Base-by-base conservation (phyloP, 1,284 basidiomycete species). In the Kalmanozyma brasiliensis region DNA sequence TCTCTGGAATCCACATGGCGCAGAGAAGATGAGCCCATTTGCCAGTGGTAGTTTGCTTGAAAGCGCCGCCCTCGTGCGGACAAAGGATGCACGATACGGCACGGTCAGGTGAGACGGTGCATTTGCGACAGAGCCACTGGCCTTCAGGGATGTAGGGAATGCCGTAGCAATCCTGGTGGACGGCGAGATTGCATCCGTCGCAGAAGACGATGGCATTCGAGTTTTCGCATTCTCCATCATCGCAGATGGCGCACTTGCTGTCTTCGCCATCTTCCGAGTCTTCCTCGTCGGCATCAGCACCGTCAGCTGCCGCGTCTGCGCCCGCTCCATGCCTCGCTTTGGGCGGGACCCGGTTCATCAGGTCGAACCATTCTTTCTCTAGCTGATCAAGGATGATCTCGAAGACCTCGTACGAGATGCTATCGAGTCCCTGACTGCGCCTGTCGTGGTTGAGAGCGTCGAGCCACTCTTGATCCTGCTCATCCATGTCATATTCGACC, bases 401-500 rank as follows among this genome's bases (percentile, higher is more conserved):
- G 61, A 99, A 98, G 1, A 88, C 84, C 82, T 98, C 95, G 80
- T 90, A 92, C 9, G 75, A 67, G 22, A 81, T 62, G 24, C 42
- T 46, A 70, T 90, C 90, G 29, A 89, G 81, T 59, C 92, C 89
- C 29, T 91, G 89, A 72, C 89, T 90, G 83, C 87, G 90, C 24
- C 96, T 86, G 58, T 97, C 93, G 8, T 83, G 77, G 77, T 99
- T 99, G 70, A 94, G 84, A 0, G 85, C 84, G 72, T 96, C 91
- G 7, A 99, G 87, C 96, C 96, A 99, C 82, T 93, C 91, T 82
- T 94, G 89, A 83, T 98, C 95, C 94, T 98, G 95, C 81, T 98
- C 96, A 79, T 98, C 96, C 94, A 98, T 98, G 82, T 98, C 96
- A 85, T 99, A 99, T 83, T 98, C 96, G 42, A 98, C 95, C 79